phyloP scores from a whole-genome alignment of 176 grass and related monocot genomes.

The Musa acuminata region DNA sequence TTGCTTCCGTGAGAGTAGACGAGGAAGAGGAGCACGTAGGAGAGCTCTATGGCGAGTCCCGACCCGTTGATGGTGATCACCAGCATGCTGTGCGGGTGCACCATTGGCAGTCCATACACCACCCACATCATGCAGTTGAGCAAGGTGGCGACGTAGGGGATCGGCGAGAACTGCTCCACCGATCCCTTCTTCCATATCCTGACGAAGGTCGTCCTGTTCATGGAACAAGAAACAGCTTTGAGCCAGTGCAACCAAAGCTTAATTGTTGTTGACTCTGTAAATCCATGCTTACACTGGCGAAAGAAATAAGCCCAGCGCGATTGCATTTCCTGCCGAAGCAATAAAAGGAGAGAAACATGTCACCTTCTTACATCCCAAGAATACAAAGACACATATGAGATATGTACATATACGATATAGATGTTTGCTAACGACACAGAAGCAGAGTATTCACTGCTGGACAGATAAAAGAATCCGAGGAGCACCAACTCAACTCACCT shows the following conservation, averaged over 20 bases:
- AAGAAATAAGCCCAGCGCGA: conserved; percentile 74
- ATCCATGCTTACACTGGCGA: conserved; percentile 71
- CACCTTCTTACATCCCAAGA: not conserved
- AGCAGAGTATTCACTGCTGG: not conserved
- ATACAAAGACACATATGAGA: not conserved
- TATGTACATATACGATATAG: not conserved
- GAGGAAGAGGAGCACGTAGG: conserved; percentile 73
- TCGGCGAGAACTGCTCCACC: conserved; percentile 84
- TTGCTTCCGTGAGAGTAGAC: conserved; percentile 41
- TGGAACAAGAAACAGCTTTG: too few species aligned
- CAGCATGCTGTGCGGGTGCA: conserved; percentile 90
- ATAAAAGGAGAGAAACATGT: not conserved
- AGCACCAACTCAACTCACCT: conserved; percentile 26
- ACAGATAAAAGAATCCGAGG: not conserved
- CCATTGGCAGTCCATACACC: conserved; percentile 65
- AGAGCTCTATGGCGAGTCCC: conserved; percentile 67
- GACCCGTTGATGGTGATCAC: conserved; percentile 95
- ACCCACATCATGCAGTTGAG: conserved; percentile 99
- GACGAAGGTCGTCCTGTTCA: conserved; percentile 65
- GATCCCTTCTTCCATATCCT: conserved; percentile 77
- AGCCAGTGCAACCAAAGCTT: too few species aligned
- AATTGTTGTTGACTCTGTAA: not conserved
- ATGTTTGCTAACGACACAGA: not conserved
- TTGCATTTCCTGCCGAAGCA: conserved; percentile 75
- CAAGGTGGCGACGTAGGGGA: conserved; percentile 82